Evolutionary conservation across 1,284 basidiomycete species (phyloP), one percentile per base, ranked within the genome.

Genomic region (Apiotrichum siamense): DNA sequence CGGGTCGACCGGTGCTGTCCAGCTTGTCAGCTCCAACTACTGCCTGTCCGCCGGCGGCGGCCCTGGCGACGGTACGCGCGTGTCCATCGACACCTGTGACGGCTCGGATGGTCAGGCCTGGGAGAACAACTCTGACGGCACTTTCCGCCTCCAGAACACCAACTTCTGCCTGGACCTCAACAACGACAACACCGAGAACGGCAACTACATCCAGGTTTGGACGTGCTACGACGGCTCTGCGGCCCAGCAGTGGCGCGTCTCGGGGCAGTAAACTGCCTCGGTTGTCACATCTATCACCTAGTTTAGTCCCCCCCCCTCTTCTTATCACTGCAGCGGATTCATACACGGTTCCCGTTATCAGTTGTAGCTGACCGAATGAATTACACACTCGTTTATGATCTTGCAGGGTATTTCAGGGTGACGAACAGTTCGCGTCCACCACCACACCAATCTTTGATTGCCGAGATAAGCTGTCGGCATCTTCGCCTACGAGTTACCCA

Each of bases 31-130:
- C 49, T 39, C 40, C 44, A 47, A 47, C 41, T 21, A 62, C 48
- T 47, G 55, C 44, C 54, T 65, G 44, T 47, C 52, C 0, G 59
- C 58, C 39, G 33, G 33, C 33, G 12, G 33, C 17, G 33, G 33
- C 10, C 33, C 33, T n/a, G 17, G 13, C 33, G 10, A 11, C 17
- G 33, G 33, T n/a, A 35, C 33, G 10, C 10, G 33, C 12, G 13
- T 35, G 13, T 35, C 18, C 33, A 35, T 35, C 33, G 13, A 11
- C 13, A n/a, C 33, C 12, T 35, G 33, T n/a, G 33, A n/a, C 33
- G 9, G 9, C 29, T 11, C 12, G 13, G 7, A 11, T n/a, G 33
- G 33, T n/a, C 33, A 35, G 33, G 18, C 12, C 12, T 35, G 33
- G 33, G 33, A 17, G 10, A 7, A 7, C 7, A 7, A n/a, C 12